Evolutionary conservation across 2,329 filamentous ascomycete genomes (phyloP).

Genomic region (Xylaria polymorpha): DNA sequence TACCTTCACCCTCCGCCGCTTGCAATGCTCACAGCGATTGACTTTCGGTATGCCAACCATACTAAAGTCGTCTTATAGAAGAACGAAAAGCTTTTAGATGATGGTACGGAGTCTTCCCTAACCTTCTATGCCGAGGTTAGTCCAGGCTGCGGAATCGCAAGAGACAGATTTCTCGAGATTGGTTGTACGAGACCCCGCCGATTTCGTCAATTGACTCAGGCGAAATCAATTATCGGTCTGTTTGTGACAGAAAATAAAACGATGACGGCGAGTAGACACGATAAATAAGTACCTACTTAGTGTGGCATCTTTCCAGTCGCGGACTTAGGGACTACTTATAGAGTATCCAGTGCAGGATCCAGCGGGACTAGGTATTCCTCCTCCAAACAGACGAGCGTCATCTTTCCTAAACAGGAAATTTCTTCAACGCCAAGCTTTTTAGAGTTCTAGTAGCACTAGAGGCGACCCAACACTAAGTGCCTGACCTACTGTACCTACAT

Average conservation of each 20-base stretch:
- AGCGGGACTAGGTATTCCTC: background rate
- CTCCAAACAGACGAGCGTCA: conserved; percentile 10
- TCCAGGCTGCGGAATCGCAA: background rate
- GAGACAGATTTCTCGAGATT: background rate
- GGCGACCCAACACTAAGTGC: too few species aligned
- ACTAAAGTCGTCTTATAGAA: background rate
- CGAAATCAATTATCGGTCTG: background rate
- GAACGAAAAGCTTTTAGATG: background rate
- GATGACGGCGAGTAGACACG: background rate
- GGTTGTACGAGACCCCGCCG: background rate
- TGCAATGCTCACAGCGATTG: conserved; percentile 14
- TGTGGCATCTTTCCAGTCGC: background rate
- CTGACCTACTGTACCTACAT: too few species aligned
- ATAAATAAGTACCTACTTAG: background rate
- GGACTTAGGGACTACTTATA: background rate
- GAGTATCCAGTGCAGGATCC: background rate
- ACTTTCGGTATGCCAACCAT: conserved; percentile 12
- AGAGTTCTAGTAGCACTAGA: background rate
- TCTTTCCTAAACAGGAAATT: conserved; percentile 13
- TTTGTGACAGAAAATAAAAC: background rate
- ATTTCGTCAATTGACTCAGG: background rate
- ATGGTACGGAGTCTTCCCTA: background rate
- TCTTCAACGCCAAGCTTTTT: conserved; percentile 3
- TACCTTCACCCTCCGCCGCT: conserved; percentile 13
- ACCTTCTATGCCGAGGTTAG: background rate